These are phyloP conservation scores for Cryphonectria nitschkei DNA, from an alignment of 2,329 filamentous ascomycete species.

Conservation along the genomic window DNA sequence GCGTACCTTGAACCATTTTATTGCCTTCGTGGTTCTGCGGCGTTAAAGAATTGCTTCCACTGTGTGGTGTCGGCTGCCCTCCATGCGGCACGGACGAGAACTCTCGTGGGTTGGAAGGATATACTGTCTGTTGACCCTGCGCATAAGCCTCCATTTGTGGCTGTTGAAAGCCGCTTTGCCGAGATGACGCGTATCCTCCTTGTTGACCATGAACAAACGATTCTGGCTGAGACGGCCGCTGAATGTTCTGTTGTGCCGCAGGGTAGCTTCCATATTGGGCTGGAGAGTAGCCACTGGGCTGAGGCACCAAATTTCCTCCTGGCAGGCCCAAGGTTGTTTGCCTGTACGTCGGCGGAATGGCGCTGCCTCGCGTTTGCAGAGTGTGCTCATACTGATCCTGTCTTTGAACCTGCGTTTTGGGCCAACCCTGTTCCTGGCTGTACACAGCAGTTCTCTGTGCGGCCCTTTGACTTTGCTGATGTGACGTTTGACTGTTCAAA, in stretches of 20 bases:
- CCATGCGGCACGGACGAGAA: background rate
- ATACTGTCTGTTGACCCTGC: background rate
- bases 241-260: background rate
- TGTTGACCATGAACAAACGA: background rate
- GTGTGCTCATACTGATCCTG: background rate
- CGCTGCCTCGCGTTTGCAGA: background rate
- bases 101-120: background rate
- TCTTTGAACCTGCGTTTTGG: background rate
- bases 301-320: background rate
- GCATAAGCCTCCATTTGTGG: background rate
- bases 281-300: background rate
- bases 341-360: background rate
- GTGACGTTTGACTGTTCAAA: background rate
- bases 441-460: background rate
- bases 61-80: background rate
- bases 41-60: background rate
- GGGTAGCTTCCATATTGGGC: background rate
- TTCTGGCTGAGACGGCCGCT: background rate
- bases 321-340: background rate
- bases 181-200: background rate
- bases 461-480: background rate
- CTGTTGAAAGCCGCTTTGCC: background rate
- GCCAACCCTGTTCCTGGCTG: background rate
- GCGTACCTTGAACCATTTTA: background rate
- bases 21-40: background rate